Evolutionary conservation across 2,329 filamentous ascomycete species (phyloP).

Genomic region (Botryotinia globosa): DNA sequence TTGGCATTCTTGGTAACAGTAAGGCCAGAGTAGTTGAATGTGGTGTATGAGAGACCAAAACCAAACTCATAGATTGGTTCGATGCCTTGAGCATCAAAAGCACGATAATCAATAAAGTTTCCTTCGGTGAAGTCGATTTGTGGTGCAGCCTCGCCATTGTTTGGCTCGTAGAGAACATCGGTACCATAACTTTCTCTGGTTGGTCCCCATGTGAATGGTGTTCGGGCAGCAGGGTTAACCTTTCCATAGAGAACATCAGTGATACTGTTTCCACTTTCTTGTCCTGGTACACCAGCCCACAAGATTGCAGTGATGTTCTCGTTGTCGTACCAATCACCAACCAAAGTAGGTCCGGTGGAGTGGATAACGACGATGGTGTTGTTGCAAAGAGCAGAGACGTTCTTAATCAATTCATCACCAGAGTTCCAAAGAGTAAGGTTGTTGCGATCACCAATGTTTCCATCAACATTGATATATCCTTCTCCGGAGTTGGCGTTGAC

Average conservation of each 20-base stretch:
- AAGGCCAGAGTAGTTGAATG: conserved; percentile 71
- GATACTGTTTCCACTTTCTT: conserved; percentile 78
- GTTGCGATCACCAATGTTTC: conserved; percentile 83
- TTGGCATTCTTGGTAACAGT: conserved; percentile 36
- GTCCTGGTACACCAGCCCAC: conserved; percentile 77
- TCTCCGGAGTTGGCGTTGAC: conserved; percentile 86
- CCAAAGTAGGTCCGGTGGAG: conserved; percentile 73
- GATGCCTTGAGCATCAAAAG: conserved; percentile 63
- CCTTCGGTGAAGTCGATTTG: conserved; percentile 76
- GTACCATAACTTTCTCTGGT: conserved; percentile 50
- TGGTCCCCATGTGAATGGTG: conserved; percentile 76
- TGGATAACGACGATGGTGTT: conserved; percentile 94
- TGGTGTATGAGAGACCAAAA: conserved; percentile 77
- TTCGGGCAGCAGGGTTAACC: conserved; percentile 72
- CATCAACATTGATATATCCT: conserved; percentile 78
- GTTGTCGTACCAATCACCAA: conserved; percentile 71
- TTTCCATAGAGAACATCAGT: conserved; percentile 80
- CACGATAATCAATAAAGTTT: conserved; percentile 76
- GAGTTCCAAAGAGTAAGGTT: conserved; percentile 88
- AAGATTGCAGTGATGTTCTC: conserved; percentile 81
- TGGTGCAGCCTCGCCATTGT: conserved; percentile 63
- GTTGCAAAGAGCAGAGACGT: conserved; percentile 71
- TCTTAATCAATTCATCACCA: conserved; percentile 77
- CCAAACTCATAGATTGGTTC: conserved; percentile 79
- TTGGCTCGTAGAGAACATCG: conserved; percentile 51